Conservation (phyloP, 164 flowering plant species). For the Aristolochia fimbriata region DNA sequence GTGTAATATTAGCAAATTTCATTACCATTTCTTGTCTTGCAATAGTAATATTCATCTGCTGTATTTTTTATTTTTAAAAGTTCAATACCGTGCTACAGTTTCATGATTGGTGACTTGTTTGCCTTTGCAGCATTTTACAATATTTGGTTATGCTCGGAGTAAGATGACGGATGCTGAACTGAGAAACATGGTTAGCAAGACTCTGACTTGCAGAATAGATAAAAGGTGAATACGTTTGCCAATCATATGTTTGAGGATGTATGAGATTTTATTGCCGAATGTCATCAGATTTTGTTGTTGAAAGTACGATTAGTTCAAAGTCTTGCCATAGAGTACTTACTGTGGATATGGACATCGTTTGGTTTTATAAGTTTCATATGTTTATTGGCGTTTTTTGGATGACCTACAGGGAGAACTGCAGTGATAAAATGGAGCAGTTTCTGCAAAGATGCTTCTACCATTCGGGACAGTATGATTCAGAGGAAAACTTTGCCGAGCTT, state of each 20-base stretch:
- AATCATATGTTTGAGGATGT: neutral
- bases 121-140: slow-evolving; percentile 62
- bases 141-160: slow-evolving; percentile 89
- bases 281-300: neutral
- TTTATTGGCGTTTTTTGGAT: neutral
- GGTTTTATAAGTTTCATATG: neutral
- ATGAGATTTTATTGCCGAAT: neutral
- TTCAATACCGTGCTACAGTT: neutral
- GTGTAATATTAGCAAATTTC: slow-evolving; percentile 18
- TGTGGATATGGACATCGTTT: too few species aligned
- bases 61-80: neutral
- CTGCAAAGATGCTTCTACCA: slow-evolving; percentile 87
- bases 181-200: slow-evolving; percentile 80
- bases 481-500: slow-evolving; percentile 54
- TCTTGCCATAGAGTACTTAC: too few species aligned
- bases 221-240: slow-evolving; percentile 41
- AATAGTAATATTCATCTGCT: neutral
- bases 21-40: neutral
- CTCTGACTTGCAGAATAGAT: slow-evolving; percentile 91
- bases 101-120: neutral
- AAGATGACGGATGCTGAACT: slow-evolving; percentile 93
- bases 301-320: too few species aligned
- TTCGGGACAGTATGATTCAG: slow-evolving; percentile 82
- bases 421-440: slow-evolving; percentile 86
- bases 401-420: slow-evolving; percentile 64